phyloP scores from a whole-genome alignment of 192 early-diverging fungal genomes.

The Chytriomyces sp. region DNA sequence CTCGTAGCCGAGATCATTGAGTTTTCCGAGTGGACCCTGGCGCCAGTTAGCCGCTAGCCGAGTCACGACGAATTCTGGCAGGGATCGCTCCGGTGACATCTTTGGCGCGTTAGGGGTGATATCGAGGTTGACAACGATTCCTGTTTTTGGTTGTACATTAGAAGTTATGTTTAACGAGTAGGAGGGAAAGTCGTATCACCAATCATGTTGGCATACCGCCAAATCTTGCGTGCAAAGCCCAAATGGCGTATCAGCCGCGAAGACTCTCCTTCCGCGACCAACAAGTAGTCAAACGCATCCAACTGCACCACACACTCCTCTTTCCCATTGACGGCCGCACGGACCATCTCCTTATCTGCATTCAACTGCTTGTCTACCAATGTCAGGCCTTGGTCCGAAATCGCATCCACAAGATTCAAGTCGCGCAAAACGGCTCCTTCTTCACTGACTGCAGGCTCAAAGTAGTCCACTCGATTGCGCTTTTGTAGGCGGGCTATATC shows the following conservation, averaged over 20 bases:
- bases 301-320: not conserved
- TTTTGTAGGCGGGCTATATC: constrained; percentile 29
- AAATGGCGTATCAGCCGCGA: constrained; percentile 43
- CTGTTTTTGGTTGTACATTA: not conserved
- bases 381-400: not conserved
- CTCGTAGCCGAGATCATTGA: constrained; percentile 32
- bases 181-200: constrained; percentile 15
- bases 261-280: constrained; percentile 49
- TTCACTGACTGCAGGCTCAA: constrained; percentile 33
- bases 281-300: constrained; percentile 38
- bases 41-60: constrained; percentile 39
- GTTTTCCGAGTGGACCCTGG: constrained; percentile 32
- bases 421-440: constrained; percentile 37
- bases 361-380: not conserved
- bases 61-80: constrained; percentile 38
- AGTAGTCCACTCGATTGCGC: constrained; percentile 36
- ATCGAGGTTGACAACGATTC: constrained; percentile 48
- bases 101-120: constrained; percentile 30
- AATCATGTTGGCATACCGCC: constrained; percentile 44
- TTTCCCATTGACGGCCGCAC: not conserved
- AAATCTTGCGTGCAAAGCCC: constrained; percentile 44
- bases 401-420: not conserved
- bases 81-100: constrained; percentile 29
- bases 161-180: not conserved
- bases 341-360: not conserved